phyloP scores from a whole-genome alignment of 2,329 filamentous ascomycete species.

The Aspergillus sp. region DNA sequence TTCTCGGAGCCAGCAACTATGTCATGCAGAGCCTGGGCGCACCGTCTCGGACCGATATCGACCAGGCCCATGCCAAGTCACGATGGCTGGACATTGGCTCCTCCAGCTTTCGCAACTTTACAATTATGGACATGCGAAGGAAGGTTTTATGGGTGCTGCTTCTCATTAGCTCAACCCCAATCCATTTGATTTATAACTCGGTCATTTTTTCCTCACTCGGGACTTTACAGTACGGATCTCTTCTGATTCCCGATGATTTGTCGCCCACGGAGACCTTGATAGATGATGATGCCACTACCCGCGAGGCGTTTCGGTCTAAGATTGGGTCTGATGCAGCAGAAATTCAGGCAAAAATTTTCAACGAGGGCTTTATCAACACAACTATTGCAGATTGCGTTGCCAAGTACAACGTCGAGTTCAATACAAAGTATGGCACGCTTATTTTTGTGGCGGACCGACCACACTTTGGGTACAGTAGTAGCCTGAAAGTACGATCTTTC shows the following conservation, averaged over 20 bases:
- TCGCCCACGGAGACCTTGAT: too few relatives aligned
- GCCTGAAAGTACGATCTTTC: too few relatives aligned
- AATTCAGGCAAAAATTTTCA: neutral
- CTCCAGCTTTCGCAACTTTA: neutral
- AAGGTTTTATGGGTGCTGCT: conserved; percentile 14
- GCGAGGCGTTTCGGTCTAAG: too few relatives aligned
- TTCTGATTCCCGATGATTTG: too few relatives aligned
- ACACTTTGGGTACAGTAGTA: too few relatives aligned
- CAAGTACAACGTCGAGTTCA: neutral
- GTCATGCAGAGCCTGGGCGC: neutral
- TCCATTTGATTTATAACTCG: neutral
- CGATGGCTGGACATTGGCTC: neutral
- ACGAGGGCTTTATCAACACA: neutral
- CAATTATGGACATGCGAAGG: neutral
- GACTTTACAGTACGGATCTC: too few relatives aligned
- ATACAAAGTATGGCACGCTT: neutral
- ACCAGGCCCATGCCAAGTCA: neutral
- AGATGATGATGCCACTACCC: too few relatives aligned
- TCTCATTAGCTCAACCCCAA: neutral
- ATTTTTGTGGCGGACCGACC: neutral
- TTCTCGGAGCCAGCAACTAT: neutral
- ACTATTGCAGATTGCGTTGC: neutral
- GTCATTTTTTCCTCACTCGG: too few relatives aligned
- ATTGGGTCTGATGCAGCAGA: too few relatives aligned
- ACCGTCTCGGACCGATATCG: neutral